Conservation (phyloP, 163 green algal genomes). For the Scenedesmus sp. region DNA sequence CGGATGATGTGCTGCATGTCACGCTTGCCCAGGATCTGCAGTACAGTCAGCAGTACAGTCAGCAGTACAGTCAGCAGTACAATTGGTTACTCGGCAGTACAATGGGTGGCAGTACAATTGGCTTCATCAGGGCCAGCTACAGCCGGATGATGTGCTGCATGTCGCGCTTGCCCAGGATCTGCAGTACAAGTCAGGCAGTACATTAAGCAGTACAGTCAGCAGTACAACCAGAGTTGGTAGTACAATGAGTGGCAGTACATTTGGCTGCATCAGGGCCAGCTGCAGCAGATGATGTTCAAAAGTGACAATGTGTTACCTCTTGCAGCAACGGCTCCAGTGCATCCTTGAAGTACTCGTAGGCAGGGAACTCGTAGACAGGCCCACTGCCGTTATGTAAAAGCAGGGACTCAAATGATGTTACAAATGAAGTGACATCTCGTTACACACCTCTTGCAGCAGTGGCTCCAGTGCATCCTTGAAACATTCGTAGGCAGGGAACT, state of each 20-base stretch:
- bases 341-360: conserved; percentile 70
- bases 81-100: not conserved
- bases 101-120: conserved; percentile 3
- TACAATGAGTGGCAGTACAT: not conserved
- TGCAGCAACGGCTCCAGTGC: conserved; percentile 74
- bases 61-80: not conserved
- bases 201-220: not conserved
- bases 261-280: too few relatives aligned
- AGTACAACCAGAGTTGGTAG: too few relatives aligned
- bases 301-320: conserved; percentile 52
- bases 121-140: conserved; percentile 79
- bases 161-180: conserved; percentile 66
- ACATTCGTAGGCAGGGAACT: conserved; percentile 78
- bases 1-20: conserved; percentile 79
- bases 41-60: not conserved
- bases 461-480: conserved; percentile 72
- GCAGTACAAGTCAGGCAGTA: not conserved
- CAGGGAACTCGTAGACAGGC: conserved; percentile 74
- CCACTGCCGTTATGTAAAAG: conserved; percentile 30
- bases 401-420: not conserved
- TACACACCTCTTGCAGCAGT: conserved; percentile 68
- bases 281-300: not conserved
- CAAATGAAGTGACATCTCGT: not conserved
- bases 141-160: conserved; percentile 77
- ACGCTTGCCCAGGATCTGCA: conserved; percentile 64